phyloP scores from a whole-genome alignment of 371 early-diverging fungal genomes.

The Lichtheimia corymbifera region DNA sequence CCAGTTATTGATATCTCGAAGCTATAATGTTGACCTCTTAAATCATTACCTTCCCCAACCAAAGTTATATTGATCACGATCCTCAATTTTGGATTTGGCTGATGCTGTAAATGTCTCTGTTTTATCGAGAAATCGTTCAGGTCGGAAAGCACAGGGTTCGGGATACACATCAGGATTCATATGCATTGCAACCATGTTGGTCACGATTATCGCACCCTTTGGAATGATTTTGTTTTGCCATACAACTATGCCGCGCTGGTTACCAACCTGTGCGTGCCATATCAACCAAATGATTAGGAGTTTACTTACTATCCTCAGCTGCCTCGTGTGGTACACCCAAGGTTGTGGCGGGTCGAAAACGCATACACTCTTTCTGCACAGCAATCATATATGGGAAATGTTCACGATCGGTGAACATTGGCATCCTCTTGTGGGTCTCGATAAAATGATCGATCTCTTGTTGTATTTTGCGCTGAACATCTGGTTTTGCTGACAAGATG shows the following conservation, averaged over 20 bases:
- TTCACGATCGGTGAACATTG: conserved; percentile 20
- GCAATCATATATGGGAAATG: conserved; percentile 16
- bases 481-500: conserved; percentile 19
- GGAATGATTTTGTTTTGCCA: conserved; percentile 26
- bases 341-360: conserved; percentile 15
- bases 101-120: conserved; percentile 13
- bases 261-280: conserved; percentile 13
- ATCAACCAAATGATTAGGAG: not conserved
- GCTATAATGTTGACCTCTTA: not conserved
- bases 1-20: not conserved
- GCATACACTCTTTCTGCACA: conserved; percentile 26
- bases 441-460: conserved; percentile 19
- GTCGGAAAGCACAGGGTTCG: conserved; percentile 17
- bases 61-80: conserved; percentile 19
- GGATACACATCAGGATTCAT: conserved; percentile 9
- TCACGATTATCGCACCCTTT: conserved; percentile 26
- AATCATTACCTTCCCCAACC: conserved; percentile 15
- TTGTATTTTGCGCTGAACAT: conserved; percentile 16
- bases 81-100: conserved; percentile 12
- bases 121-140: conserved; percentile 24
- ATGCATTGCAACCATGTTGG: conserved; percentile 24
- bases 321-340: conserved; percentile 21
- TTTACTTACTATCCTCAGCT: conserved; percentile 21
- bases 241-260: conserved; percentile 15
- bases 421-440: conserved; percentile 9